Base-by-base conservation (phyloP, 352 stramenopile genomes). In the Phytopythium chamaehyphon region DNA sequence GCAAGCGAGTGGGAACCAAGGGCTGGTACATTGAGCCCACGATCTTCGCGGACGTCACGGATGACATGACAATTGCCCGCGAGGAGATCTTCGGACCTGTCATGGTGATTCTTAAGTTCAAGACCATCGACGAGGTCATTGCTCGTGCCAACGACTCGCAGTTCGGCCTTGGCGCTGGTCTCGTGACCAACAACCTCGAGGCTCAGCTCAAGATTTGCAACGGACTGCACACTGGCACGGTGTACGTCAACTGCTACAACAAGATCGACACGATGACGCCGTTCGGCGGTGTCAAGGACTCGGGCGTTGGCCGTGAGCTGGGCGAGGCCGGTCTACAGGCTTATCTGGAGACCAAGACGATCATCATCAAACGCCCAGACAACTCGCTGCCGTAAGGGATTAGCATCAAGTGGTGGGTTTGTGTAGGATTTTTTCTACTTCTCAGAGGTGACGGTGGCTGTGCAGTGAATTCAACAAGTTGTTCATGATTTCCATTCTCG, bases 221-320 rank as follows among this genome's bases (percentile, higher is more conserved):
- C 47, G 70, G 60, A 2, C 73, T 98, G 16, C 80, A 96, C 49
- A 79, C 76, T 48, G 93, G 93, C 35, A 96, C 96, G 18, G 86
- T 98, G 31, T 96, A 93, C 59, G 78, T 98, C 16, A 98, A 98
- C 74, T 96, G 78, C 66, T 97, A 97, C 69, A 75, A 96, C 40
- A 54, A 94, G 14, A 88, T 90, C 21, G 86, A 91, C 48, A 64
- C 61, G n/a, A 71, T 75, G 50, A 86, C 93, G 55, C 71, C 75
- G 16, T 92, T 88, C 38, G 81, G 81, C 31, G 81, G 81, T 42
- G 85, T 71, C 66, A 88, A 89, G 75, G 65, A 87, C 59, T 86
- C 71, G 28, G 81, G 81, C 26, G 59, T 87, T 37, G 81, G 81
- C 52, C 73, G 81, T 18, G 79, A 91, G 59, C 64, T 79, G 36